Base-by-base conservation (phyloP, 148 eudicot species). In the Diospyros kaki region DNA sequence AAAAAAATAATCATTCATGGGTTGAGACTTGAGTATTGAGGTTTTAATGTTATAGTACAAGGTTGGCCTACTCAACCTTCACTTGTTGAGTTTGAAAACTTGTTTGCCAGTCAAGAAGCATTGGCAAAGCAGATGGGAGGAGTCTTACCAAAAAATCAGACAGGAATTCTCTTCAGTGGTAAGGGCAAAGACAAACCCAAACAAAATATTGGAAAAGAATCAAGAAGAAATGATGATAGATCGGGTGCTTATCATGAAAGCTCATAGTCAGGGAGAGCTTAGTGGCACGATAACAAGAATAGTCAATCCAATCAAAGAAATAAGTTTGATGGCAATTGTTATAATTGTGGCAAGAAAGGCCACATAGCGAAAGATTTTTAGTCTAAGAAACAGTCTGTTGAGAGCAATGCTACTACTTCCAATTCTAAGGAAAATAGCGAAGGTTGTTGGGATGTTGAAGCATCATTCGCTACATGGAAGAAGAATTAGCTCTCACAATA, bases 121-220 rank as follows among this genome's bases (percentile, higher is more conserved):
- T 17, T 69, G 59, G 73, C 58, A 4, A 69, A 69, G 59, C 58
- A 69, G 50, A 69, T 69, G 5, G 0, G 28, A 28, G 73, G 58
- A 14, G 59, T 48, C 40, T 69, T 38, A 18, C 9, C n/a, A 9
- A 69, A 69, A 38, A 41, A 38, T 50, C 4, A 69, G 9, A 58
- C 51, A 15, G 43, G 50, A 50, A 58, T 58, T 3, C 73, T 69
- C 59, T 50, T 4, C 42, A 39, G 2, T 18, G 51, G 17, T 53
- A 28, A 28, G 28, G 28, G 28, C 0, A 28, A 28, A 28, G 28
- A 28, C 28, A 28, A 28, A 28, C 28, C 39, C 73, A 69, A 53
- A 41, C 4, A 69, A 4, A 14, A 69, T 18, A 2, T 1, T n/a
- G 2, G 5, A 3, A 40, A 2, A 18, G 62, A 15, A 2, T 48